Conservation (phyloP, 2,329 filamentous ascomycete species). For the Xylariaceae sp. region DNA sequence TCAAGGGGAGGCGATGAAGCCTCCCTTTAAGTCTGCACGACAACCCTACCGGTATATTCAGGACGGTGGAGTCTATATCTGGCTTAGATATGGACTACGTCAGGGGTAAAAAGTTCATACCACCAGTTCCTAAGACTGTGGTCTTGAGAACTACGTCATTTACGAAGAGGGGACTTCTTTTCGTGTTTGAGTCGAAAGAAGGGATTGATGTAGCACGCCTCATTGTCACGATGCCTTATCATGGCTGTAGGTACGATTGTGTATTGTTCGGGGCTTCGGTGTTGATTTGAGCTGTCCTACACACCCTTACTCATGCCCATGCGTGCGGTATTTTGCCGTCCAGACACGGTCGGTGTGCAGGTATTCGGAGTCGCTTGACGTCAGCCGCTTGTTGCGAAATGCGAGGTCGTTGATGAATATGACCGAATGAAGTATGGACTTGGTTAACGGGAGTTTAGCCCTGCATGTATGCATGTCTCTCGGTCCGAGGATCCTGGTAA, state of each 20-base stretch:
- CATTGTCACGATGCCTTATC: neutral
- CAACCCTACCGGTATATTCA: neutral
- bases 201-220: neutral
- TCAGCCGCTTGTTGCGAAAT: slow-evolving; percentile 9
- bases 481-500: neutral
- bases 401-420: neutral
- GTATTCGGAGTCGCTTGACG: slow-evolving; percentile 10
- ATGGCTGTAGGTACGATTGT: no score
- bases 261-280: neutral
- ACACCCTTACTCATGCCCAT: neutral
- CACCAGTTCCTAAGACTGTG: neutral
- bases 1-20: neutral
- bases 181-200: neutral
- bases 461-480: slow-evolving; percentile 7
- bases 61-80: neutral
- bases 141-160: slow-evolving; percentile 13
- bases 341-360: slow-evolving; percentile 2
- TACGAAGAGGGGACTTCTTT: slow-evolving; percentile 1
- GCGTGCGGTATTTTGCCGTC: neutral
- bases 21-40: neutral
- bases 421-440: neutral
- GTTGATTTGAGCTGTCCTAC: neutral
- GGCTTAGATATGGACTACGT: slow-evolving; percentile 9
- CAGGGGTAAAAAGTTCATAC: neutral
- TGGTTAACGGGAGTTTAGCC: neutral